Evolutionary conservation across 164 flowering plant species (phyloP), one percentile per base, ranked within the genome.

Genomic region (Macadamia integrifolia): DNA sequence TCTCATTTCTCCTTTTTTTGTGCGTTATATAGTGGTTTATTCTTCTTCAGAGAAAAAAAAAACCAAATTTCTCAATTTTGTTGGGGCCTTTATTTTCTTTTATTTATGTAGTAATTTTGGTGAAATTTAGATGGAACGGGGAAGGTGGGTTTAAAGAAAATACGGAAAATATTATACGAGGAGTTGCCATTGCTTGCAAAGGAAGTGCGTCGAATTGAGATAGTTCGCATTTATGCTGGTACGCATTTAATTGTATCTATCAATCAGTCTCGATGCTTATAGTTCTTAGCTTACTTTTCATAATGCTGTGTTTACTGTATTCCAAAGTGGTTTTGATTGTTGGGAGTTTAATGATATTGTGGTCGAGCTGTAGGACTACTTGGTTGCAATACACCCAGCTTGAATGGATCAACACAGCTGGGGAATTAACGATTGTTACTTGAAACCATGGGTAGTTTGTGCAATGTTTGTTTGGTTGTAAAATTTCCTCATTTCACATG

Each of bases 191-290:
- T 67, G 55, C 72, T 77, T 60, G 72, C 61, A 3, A 67, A 60
- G 74, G 77, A 77, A 67, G 40, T 77, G 67, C 61, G 69, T 35
- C 48, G 70, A 50, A 65, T 77, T 28, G 77, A 68, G 18, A 71
- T 9, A 14, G 60, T 77, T 68, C 71, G 77, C 12, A 28, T 12
- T 61, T 77, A 77, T 61, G 75, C 72, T 50, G 76, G 79, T 76
- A 60, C 17, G 56, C 49, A 35, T 40, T 57, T 40, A 43, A 42
- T 40, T n/a, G 50, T 46, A 3, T 46, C 9, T 46, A 46, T 56
- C 43, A 28, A 17, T 30, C 17, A 1, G 10, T 15, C 35, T 35
- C 28, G 30, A 49, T 18, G 9, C 55, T 28, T 44, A 23, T 1
- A 14, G 17, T 53, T 17, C 15, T 13, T 53, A 53, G 57, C 18